Percentiles rank a stretch among this genome's conserved stretches.
Conservation (phyloP, 129 eudicot genomes). For the carrot (Daucus carota) region DH1_v3.0 NC_030382.2:30646501-30647000, state of each 20-base stretch:
- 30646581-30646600: neutral
- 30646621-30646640: neutral
- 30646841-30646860: neutral
- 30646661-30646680: neutral
- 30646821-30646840: neutral
- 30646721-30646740: neutral
- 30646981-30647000: slow-evolving; percentile 53
- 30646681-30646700: neutral
- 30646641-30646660: neutral
- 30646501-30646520: neutral
- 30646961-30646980: neutral
- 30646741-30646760: neutral
- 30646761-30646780: no score
- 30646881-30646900: neutral
- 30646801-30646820: neutral
- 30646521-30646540: neutral
- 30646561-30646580: neutral
- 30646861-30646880: neutral
- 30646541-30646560: no score
- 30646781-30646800: no score
- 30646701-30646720: neutral
- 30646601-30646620: neutral
- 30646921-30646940: neutral
- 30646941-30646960: neutral
- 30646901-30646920: neutral